These are phyloP conservation scores for Gossypium bickii DNA, from an alignment of 345 rosid genomes.

Conservation along the genomic window DNA sequence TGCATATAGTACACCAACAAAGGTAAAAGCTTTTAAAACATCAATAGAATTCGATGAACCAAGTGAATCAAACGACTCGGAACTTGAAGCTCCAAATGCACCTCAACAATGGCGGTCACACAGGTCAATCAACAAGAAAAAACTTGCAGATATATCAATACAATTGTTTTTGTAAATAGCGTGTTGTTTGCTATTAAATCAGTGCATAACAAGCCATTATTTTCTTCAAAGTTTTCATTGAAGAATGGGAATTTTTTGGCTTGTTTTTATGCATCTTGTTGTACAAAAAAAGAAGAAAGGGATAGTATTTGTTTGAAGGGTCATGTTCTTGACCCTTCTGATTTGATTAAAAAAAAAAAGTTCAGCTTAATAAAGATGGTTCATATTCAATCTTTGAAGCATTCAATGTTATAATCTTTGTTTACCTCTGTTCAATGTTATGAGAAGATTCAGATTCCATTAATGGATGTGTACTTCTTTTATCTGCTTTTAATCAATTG, in stretches of 20 bases:
- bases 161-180: slow-evolving; percentile 11
- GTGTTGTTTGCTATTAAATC: too few relatives aligned
- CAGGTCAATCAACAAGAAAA: slow-evolving; percentile 35
- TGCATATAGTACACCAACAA: slow-evolving; percentile 62
- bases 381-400: not conserved
- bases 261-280: slow-evolving; percentile 26
- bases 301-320: slow-evolving; percentile 17
- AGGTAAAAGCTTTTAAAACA: slow-evolving; percentile 42
- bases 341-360: slow-evolving; percentile 3
- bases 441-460: not conserved
- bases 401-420: not conserved
- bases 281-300: slow-evolving; percentile 4
- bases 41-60: slow-evolving; percentile 28
- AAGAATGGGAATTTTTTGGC: slow-evolving; percentile 22
- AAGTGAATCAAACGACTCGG: slow-evolving; percentile 33
- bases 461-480: not conserved
- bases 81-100: slow-evolving; percentile 67
- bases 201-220: slow-evolving; percentile 8
- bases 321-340: slow-evolving; percentile 18
- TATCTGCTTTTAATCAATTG: not conserved
- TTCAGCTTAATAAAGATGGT: not conserved
- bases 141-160: slow-evolving; percentile 44
- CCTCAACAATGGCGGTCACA: slow-evolving; percentile 34
- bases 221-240: slow-evolving; percentile 31
- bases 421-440: not conserved